phyloP scores from a whole-genome alignment of 108 stramenopile genomes.

The Nitzschia inconspicua region DNA sequence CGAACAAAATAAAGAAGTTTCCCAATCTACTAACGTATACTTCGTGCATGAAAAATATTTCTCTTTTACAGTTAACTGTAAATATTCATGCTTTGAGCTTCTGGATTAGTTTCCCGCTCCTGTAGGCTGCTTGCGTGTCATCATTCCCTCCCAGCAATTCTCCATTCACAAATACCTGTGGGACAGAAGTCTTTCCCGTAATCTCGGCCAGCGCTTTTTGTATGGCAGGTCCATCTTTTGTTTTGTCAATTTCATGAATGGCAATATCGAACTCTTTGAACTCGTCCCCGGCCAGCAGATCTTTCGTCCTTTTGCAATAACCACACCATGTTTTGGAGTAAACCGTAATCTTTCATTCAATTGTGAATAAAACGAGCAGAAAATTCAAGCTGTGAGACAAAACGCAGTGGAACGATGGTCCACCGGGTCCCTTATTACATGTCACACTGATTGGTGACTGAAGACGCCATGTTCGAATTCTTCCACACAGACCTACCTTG shows the following conservation, averaged over 20 bases:
- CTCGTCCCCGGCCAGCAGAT: neutral
- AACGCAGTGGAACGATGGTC: neutral
- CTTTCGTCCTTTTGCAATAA: neutral
- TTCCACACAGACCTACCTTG: constrained; percentile 4
- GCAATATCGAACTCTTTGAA: neutral
- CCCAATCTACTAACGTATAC: no score
- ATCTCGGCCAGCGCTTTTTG: neutral
- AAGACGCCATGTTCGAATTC: no score
- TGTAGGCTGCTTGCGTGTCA: constrained; percentile 49
- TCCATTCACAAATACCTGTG: constrained; percentile 66
- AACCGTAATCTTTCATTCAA: neutral
- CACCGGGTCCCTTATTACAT: no score
- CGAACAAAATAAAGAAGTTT: no score
- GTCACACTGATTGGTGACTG: no score
- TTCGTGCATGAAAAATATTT: no score
- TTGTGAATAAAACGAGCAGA: neutral
- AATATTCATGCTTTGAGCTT: no score
- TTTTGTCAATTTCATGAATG: constrained; percentile 1
- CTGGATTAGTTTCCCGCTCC: constrained; percentile 50
- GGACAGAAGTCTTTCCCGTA: constrained; percentile 60
- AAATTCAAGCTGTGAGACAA: neutral
- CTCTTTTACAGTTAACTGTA: no score
- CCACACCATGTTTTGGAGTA: constrained; percentile 6
- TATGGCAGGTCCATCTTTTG: neutral
- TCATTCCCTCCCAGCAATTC: constrained; percentile 70